Percentiles rank a stretch among this genome's conserved stretches.
These are phyloP conservation scores for Arachis stenosperma DNA, from an alignment of 306 rosid species.

Conservation along the genomic window DNA sequence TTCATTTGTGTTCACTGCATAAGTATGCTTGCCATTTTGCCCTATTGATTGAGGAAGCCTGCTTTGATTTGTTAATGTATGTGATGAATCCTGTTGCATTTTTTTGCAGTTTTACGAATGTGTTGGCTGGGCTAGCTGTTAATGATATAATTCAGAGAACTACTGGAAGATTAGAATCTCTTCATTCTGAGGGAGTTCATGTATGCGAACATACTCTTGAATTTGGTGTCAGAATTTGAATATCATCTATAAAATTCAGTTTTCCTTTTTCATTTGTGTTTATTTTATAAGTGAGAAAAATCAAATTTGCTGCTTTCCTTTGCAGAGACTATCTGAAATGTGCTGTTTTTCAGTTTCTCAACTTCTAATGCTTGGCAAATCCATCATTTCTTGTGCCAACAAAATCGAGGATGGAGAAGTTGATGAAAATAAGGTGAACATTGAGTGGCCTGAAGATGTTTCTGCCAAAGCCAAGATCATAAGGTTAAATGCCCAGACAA, in stretches of 20 bases:
- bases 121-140: conserved; percentile 75
- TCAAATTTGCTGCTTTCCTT: conserved; percentile 33
- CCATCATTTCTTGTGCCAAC: conserved; percentile 74
- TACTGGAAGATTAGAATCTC: conserved; percentile 78
- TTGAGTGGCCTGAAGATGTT: conserved; percentile 93
- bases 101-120: conserved; percentile 74
- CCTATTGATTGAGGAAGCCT: conserved; percentile 13
- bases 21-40: conserved; percentile 20
- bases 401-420: conserved; percentile 59
- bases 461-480: conserved; percentile 83
- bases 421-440: conserved; percentile 50
- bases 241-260: conserved; percentile 1
- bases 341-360: conserved; percentile 92
- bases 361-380: conserved; percentile 74
- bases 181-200: conserved; percentile 98
- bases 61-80: not conserved
- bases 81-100: conserved; percentile 29
- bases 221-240: conserved; percentile 17
- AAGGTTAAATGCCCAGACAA: conserved; percentile 75
- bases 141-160: conserved; percentile 87
- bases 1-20: conserved; percentile 24
- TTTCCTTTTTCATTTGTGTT: not conserved
- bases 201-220: conserved; percentile 50
- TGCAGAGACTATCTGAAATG: conserved; percentile 96
- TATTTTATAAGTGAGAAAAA: conserved; percentile 25